A percentile compares a stretch with the other conserved stretches of the same genome.
These are phyloP conservation scores for Backusella psychrophila DNA, from an alignment of 192 early-diverging fungal species.

Conservation along the genomic window DNA sequence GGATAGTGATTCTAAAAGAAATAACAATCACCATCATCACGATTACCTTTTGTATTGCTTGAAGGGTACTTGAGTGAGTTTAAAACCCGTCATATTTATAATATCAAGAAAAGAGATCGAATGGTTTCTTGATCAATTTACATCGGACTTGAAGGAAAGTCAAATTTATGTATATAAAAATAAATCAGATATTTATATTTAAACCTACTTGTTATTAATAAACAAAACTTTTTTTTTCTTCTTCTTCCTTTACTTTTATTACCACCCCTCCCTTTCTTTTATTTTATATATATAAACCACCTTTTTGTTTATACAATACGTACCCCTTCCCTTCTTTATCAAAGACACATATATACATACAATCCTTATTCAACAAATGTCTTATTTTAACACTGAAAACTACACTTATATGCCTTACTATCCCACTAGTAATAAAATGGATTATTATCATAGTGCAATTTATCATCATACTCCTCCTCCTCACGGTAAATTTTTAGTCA, in stretches of 20 bases:
- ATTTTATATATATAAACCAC: not conserved
- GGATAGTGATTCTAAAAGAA: too few relatives aligned
- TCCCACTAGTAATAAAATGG: not conserved
- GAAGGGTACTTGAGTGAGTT: not conserved
- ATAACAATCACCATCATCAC: not conserved
- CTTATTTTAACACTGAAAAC: not conserved
- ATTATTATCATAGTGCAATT: not conserved
- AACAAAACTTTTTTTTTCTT: not conserved
- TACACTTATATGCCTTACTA: not conserved
- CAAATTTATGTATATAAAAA: not conserved
- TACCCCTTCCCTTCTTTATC: not conserved
- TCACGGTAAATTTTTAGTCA: not conserved
- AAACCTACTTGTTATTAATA: not conserved
- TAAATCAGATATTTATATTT: not conserved
- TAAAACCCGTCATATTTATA: not conserved
- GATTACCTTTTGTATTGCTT: not conserved
- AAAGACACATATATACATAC: not conserved
- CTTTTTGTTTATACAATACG: not conserved
- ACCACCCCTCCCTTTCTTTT: not conserved
- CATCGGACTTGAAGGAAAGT: constrained; percentile 3
- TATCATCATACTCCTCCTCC: not conserved
- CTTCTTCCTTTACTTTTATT: not conserved
- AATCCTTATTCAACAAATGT: not conserved
- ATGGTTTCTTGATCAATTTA: constrained; percentile 7
- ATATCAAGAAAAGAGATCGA: not conserved